Evolutionary conservation across 768 basidiomycete genomes (phyloP).

Genomic region (Rubroboletus satanas): DNA sequence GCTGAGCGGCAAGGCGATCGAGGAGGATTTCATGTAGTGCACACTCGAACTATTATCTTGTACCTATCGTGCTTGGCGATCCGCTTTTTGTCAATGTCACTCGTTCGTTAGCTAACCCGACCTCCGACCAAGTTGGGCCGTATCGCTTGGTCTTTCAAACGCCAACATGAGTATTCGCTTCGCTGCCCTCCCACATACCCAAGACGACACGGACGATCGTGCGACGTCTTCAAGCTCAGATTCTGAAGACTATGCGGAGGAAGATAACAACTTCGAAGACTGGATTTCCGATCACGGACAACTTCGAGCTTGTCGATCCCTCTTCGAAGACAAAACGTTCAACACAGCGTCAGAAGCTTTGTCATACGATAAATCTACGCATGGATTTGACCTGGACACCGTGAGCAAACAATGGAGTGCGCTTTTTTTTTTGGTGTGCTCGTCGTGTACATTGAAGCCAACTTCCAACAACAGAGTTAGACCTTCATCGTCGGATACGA

Average conservation of each 20-base stretch:
- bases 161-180: slow-evolving; percentile 32
- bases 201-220: slow-evolving; percentile 10
- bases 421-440: slow-evolving; percentile 19
- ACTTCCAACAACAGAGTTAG: slow-evolving; percentile 48
- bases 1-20: slow-evolving; percentile 69
- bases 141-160: neutral
- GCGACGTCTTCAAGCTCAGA: slow-evolving; percentile 21
- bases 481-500: slow-evolving; percentile 75
- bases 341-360: slow-evolving; percentile 57
- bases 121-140: neutral
- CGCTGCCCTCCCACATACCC: slow-evolving; percentile 4
- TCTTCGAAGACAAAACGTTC: slow-evolving; percentile 69
- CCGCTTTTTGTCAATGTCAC: neutral
- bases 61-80: neutral
- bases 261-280: slow-evolving; percentile 74
- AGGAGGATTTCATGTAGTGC: slow-evolving; percentile 84
- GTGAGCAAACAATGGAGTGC: slow-evolving; percentile 52
- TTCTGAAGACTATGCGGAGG: slow-evolving; percentile 26
- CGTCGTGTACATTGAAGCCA: neutral
- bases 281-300: slow-evolving; percentile 69
- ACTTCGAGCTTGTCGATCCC: slow-evolving; percentile 56
- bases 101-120: neutral
- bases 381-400: slow-evolving; percentile 61
- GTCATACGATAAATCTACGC: slow-evolving; percentile 52
- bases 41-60: neutral